phyloP scores from a whole-genome alignment of 306 rosid genomes.

The Pyrus betulifolia region DNA sequence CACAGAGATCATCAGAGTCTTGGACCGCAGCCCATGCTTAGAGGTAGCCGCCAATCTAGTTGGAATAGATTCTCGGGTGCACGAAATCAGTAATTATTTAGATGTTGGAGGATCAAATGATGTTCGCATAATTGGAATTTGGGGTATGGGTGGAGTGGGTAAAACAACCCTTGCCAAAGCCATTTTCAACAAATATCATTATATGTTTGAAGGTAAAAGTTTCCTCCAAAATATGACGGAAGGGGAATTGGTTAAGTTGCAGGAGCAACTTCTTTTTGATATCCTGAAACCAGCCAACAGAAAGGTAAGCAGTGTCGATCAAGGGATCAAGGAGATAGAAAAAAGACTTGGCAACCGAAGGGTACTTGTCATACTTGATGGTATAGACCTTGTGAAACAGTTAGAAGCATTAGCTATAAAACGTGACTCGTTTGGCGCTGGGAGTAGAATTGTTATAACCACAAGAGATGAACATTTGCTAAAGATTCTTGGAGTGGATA shows the following conservation, averaged over 20 bases:
- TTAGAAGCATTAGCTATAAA: too few relatives aligned
- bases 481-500: fast-evolving
- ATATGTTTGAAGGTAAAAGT: conserved; percentile 4
- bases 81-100: too few relatives aligned
- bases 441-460: too few relatives aligned
- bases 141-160: neutral
- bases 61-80: too few relatives aligned
- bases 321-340: neutral
- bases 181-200: neutral
- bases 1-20: neutral
- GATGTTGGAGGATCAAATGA: too few relatives aligned
- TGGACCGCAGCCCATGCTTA: neutral
- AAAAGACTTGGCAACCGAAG: fast-evolving
- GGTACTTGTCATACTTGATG: too few relatives aligned
- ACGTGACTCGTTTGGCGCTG: fast-evolving
- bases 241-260: neutral
- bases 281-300: neutral
- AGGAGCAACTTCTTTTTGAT: conserved; percentile 4
- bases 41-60: neutral
- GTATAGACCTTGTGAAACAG: fast-evolving
- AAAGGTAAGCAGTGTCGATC: neutral
- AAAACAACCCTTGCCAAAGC: conserved; percentile 14
- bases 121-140: too few relatives aligned
- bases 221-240: conserved; percentile 1
- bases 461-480: too few relatives aligned